A percentile compares a stretch with the other conserved stretches of the same genome.
Evolutionary conservation across 2,329 filamentous ascomycete species (phyloP).

Genomic region (Lachnum nothofagi): DNA sequence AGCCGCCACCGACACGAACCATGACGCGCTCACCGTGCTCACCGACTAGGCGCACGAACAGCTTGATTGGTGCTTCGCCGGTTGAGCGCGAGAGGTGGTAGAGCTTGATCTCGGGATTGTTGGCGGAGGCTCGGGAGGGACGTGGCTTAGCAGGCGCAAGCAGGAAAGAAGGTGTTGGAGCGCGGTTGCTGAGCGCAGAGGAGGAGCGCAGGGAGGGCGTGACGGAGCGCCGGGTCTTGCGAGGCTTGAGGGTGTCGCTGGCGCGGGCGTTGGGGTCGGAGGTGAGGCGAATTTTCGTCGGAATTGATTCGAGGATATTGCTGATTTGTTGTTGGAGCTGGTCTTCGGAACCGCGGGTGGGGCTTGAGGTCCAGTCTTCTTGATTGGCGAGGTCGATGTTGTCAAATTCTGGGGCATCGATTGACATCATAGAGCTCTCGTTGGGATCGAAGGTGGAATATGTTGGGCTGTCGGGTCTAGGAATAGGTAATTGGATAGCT

Average conservation of each 20-base stretch:
- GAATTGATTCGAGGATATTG: slow-evolving; percentile 71
- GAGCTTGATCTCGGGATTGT: slow-evolving; percentile 74
- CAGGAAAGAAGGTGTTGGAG: slow-evolving; percentile 62
- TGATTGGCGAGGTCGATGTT: slow-evolving; percentile 24
- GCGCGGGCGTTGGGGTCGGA: slow-evolving; percentile 39
- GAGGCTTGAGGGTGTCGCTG: slow-evolving; percentile 25
- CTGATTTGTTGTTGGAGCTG: slow-evolving; percentile 76
- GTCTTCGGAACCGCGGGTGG: slow-evolving; percentile 44
- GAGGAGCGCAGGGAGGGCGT: slow-evolving; percentile 26
- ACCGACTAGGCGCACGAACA: slow-evolving; percentile 89
- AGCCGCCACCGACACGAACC: slow-evolving; percentile 97
- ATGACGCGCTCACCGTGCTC: slow-evolving; percentile 89
- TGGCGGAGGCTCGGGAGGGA: slow-evolving; percentile 44
- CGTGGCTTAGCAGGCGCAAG: slow-evolving; percentile 54
- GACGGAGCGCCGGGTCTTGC: slow-evolving; percentile 33
- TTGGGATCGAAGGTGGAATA: slow-evolving; percentile 14
- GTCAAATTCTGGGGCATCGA: slow-evolving; percentile 24
- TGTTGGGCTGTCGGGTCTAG: slow-evolving; percentile 18
- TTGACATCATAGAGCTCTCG: slow-evolving; percentile 9
- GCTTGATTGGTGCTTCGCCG: slow-evolving; percentile 82
- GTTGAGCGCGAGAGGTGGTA: slow-evolving; percentile 85
- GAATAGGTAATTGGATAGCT: slow-evolving; percentile 8
- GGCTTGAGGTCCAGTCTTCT: slow-evolving; percentile 16
- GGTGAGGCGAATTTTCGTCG: slow-evolving; percentile 71
- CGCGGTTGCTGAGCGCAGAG: slow-evolving; percentile 35